Evolutionary conservation across 352 stramenopile species (phyloP).

Genomic region (Blastocystis sp.): DNA sequence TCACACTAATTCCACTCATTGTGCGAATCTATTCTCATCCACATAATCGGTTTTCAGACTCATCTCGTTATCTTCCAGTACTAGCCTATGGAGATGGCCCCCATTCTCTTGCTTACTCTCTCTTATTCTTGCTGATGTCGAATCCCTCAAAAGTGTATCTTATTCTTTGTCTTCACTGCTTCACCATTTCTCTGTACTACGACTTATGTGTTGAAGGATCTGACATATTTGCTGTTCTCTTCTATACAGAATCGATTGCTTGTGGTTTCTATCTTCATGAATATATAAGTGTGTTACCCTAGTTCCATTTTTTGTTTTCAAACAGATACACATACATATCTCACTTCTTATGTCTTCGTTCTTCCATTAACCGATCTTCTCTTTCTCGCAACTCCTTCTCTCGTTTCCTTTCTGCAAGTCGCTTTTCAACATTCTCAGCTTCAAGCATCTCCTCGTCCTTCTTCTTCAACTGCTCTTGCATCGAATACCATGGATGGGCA

Average conservation of each 20-base stretch:
- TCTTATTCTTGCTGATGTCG: background rate
- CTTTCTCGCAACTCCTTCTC: conserved; percentile 2
- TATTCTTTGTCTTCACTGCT: background rate
- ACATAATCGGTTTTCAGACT: background rate
- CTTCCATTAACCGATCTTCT: conserved; percentile 32
- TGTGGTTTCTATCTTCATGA: background rate
- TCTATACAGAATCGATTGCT: conserved; percentile 3
- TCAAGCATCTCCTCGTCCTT: conserved; percentile 34
- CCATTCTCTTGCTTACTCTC: background rate
- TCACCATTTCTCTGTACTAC: conserved; percentile 25
- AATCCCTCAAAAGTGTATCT: background rate
- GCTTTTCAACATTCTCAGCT: background rate
- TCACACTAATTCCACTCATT: background rate
- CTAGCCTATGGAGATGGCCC: background rate
- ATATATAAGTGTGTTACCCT: background rate
- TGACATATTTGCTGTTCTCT: conserved; percentile 20
- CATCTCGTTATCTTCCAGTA: background rate
- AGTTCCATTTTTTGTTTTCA: background rate
- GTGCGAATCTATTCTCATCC: background rate
- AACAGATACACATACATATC: background rate
- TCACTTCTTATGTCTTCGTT: background rate
- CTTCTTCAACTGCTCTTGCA: conserved; percentile 52
- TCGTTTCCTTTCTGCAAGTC: conserved; percentile 12
- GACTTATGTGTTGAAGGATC: conserved; percentile 11
- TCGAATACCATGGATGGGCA: conserved; percentile 47